Conservation (phyloP, 306 rosid species). For the Vigna reflexopilosa region DNA sequence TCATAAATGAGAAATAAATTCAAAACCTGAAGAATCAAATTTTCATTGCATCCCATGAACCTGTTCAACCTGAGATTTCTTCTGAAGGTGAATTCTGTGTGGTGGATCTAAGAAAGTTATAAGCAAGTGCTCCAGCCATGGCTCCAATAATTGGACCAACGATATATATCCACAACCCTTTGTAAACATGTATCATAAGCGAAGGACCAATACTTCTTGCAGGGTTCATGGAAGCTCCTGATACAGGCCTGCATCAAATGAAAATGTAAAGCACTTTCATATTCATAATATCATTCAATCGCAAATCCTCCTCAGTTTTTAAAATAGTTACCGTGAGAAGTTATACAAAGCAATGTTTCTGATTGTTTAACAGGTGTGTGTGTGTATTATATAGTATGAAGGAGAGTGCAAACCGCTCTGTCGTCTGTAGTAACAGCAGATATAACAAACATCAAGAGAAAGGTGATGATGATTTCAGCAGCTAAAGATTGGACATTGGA, state of each 20-base stretch:
- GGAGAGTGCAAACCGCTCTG: conserved; percentile 52
- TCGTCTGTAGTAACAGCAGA: conserved; percentile 56
- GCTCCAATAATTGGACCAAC: conserved; percentile 68
- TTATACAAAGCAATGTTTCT: too few relatives aligned
- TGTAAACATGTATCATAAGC: conserved; percentile 48
- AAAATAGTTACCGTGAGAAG: too few relatives aligned
- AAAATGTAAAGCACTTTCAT: too few relatives aligned
- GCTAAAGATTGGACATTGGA: conserved; percentile 53
- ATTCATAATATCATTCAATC: too few relatives aligned
- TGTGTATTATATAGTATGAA: not conserved
- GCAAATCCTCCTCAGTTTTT: too few relatives aligned
- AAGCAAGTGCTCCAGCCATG: conserved; percentile 56
- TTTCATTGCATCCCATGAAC: not conserved
- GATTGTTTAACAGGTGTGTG: too few relatives aligned
- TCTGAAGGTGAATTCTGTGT: conserved; percentile 19
- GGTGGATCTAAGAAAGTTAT: conserved; percentile 52
- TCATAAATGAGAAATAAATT: not conserved
- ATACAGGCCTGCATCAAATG: conserved; percentile 48
- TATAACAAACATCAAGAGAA: conserved; percentile 62
- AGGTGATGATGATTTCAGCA: conserved; percentile 59
- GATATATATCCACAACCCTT: conserved; percentile 58
- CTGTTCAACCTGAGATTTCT: not conserved
- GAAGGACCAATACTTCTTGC: conserved; percentile 69
- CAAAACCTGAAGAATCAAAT: not conserved
- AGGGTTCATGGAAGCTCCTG: conserved; percentile 79